Evolutionary conservation across 257 asterid species (phyloP).

Genomic region (Plantago major): DNA sequence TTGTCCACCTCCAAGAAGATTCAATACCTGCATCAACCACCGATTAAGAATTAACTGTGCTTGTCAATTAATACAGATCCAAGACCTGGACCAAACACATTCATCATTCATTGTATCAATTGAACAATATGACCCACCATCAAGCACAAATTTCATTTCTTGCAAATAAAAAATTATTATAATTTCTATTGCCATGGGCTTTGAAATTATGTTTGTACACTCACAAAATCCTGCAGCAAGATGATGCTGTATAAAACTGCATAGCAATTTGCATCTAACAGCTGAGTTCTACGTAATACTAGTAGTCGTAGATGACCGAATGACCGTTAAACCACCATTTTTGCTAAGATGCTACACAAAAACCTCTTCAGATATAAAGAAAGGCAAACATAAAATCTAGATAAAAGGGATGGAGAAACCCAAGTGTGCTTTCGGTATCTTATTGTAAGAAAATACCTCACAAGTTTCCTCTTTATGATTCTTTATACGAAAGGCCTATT

Average conservation of each 20-base stretch:
- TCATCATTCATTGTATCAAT: constrained; percentile 3
- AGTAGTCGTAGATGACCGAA: background rate
- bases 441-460: background rate
- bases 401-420: background rate
- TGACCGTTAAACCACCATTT: background rate
- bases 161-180: constrained; percentile 1
- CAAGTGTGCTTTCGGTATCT: background rate
- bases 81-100: constrained; percentile 47
- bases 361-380: background rate
- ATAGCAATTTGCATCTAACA: background rate
- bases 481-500: background rate
- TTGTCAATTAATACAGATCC: constrained; percentile 26
- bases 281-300: background rate
- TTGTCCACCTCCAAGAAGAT: constrained; percentile 59
- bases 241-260: background rate
- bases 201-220: background rate
- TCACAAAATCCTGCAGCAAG: background rate
- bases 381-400: constrained; percentile 3
- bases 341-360: background rate
- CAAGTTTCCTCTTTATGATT: constrained; percentile 1
- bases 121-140: background rate
- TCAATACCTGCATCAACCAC: constrained; percentile 52
- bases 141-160: constrained; percentile 5
- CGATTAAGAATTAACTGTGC: constrained; percentile 1
- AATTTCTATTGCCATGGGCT: constrained; percentile 5